Conservation (phyloP, 2,329 filamentous ascomycete species). For the Fusarium sp. region DNA sequence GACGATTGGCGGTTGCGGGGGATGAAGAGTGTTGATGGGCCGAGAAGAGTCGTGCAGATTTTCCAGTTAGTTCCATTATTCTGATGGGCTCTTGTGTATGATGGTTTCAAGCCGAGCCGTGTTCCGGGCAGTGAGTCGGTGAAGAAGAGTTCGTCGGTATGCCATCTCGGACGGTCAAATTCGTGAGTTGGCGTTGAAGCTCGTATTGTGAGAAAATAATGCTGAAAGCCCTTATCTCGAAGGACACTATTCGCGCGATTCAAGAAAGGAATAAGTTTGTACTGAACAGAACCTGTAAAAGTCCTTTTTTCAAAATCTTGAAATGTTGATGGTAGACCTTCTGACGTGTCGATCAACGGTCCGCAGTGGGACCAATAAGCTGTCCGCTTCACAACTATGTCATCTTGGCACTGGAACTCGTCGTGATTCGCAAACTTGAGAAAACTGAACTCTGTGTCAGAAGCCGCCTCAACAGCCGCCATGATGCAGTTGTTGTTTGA, state of each 20-base stretch:
- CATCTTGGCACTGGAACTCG: neutral
- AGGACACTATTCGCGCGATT: constrained; percentile 54
- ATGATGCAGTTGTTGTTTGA: neutral
- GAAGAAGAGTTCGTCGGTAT: constrained; percentile 63
- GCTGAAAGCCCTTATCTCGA: constrained; percentile 48
- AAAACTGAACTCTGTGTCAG: constrained; percentile 18
- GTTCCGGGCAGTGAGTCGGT: constrained; percentile 28
- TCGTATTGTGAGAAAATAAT: constrained; percentile 63
- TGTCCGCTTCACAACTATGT: constrained; percentile 42
- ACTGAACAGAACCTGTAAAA: constrained; percentile 51
- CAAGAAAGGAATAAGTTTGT: constrained; percentile 55
- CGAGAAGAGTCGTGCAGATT: constrained; percentile 59
- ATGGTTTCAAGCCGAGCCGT: constrained; percentile 12
- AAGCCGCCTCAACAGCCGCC: neutral
- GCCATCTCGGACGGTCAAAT: constrained; percentile 60
- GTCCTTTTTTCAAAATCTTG: constrained; percentile 54
- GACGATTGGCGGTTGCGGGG: constrained; percentile 44
- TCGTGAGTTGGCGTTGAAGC: constrained; percentile 57
- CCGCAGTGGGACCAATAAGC: constrained; percentile 60
- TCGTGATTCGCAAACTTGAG: neutral
- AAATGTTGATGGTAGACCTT: constrained; percentile 50
- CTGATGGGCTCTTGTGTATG: neutral
- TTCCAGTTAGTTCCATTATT: constrained; percentile 58
- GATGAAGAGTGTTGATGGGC: constrained; percentile 60
- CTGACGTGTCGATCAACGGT: constrained; percentile 48